Percentiles rank a stretch among this genome's conserved stretches.
phyloP scores from a whole-genome alignment of 495 filamentous ascomycete genomes.

The Bathelium albidoporum region DNA sequence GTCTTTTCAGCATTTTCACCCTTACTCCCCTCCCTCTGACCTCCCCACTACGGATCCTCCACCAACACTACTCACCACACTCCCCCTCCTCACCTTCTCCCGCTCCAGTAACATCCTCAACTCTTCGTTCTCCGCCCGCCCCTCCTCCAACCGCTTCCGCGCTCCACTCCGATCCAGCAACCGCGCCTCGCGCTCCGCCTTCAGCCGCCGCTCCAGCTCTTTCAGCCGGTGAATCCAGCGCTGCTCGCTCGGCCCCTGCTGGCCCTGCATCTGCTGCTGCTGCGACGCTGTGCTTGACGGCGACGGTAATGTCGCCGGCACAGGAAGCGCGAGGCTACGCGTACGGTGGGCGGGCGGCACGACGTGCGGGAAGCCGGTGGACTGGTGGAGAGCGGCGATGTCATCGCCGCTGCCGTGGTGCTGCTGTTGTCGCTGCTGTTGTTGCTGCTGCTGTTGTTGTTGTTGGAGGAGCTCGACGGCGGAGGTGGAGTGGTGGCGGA shows the following conservation, averaged over 20 bases:
- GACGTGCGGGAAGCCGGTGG: not conserved
- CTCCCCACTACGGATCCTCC: not conserved
- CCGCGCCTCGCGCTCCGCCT: constrained; percentile 81
- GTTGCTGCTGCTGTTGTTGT: constrained; percentile 1
- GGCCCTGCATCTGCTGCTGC: no score
- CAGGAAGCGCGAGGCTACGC: constrained; percentile 15
- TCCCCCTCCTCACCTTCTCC: constrained; percentile 42
- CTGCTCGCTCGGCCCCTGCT: constrained; percentile 45
- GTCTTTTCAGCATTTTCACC: no score
- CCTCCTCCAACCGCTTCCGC: constrained; percentile 73
- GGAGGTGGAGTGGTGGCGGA: constrained; percentile 41
- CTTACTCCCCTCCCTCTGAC: not conserved
- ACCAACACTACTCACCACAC: constrained; percentile 12
- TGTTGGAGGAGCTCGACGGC: constrained; percentile 32
- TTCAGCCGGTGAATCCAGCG: constrained; percentile 74
- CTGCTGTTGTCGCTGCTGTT: no score
- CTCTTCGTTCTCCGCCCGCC: constrained; percentile 63
- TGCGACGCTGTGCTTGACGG: no score
- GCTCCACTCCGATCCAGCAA: constrained; percentile 74
- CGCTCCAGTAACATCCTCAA: constrained; percentile 60
- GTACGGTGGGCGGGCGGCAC: not conserved
- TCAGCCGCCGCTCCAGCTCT: constrained; percentile 79
- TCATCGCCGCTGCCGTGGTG: no score
- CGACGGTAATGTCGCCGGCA: no score
- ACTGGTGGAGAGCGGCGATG: no score